phyloP scores from a whole-genome alignment of 1,139 yeast genomes.

The Geotrichum candidum region DNA sequence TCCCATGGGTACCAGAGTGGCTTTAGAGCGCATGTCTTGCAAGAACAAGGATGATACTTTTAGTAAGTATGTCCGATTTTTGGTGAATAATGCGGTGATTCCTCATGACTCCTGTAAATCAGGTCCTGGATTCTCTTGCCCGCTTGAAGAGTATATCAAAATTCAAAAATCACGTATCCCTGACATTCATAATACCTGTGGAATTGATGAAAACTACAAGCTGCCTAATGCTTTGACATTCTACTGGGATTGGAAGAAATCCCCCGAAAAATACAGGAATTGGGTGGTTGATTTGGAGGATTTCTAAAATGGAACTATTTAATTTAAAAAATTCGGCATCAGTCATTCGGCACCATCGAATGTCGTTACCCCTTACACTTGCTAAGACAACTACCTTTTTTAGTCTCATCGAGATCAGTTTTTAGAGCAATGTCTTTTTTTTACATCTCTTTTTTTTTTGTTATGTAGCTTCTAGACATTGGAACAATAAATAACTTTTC shows the following conservation, averaged over 20 bases:
- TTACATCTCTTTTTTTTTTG: no score
- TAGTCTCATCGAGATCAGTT: no score
- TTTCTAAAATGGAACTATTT: background rate
- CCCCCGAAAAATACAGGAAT: constrained; percentile 9
- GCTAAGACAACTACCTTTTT: no score
- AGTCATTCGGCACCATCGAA: no score
- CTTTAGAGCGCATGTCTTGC: constrained; percentile 48
- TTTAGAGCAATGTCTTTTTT: background rate
- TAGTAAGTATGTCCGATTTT: constrained; percentile 44
- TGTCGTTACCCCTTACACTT: no score
- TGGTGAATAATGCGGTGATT: constrained; percentile 56
- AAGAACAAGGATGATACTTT: constrained; percentile 20
- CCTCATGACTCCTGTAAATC: constrained; percentile 47
- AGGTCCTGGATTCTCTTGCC: constrained; percentile 62
- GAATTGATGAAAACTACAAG: constrained; percentile 1
- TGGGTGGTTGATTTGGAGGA: constrained; percentile 4
- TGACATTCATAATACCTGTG: constrained; percentile 10
- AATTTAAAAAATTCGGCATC: background rate
- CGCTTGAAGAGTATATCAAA: constrained; percentile 37
- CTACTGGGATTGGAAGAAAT: constrained; percentile 18
- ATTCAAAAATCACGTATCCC: constrained; percentile 4
- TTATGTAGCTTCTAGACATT: background rate
- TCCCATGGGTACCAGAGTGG: constrained; percentile 55
- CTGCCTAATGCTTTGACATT: constrained; percentile 13
- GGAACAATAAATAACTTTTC: background rate